Conservation (phyloP, 1,284 basidiomycete species). For the Irpex rosettiformis region DNA sequence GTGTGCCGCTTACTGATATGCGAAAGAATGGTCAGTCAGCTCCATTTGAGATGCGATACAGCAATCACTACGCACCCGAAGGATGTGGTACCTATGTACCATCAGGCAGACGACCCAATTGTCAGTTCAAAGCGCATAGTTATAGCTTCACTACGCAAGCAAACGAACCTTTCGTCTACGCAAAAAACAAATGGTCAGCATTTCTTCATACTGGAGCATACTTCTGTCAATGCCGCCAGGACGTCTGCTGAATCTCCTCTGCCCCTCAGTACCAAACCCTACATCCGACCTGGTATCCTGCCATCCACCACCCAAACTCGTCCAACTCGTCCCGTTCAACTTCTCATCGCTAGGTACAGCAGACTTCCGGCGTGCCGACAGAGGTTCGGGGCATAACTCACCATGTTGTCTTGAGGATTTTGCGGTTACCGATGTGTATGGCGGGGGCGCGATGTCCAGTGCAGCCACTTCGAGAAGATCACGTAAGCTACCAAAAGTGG, state of each 20-base stretch:
- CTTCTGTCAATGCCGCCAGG: conserved; percentile 13
- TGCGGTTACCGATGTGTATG: conserved; percentile 27
- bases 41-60: not conserved
- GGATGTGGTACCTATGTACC: conserved; percentile 78
- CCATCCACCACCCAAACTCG: conserved; percentile 30
- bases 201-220: conserved; percentile 5
- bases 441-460: conserved; percentile 2
- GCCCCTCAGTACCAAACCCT: conserved; percentile 14
- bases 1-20: conserved; percentile 88
- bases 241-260: conserved; percentile 19
- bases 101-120: conserved; percentile 19
- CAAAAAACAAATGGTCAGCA: conserved; percentile 30
- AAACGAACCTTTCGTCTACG: conserved; percentile 74
- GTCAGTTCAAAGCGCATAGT: conserved; percentile 17
- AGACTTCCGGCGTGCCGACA: conserved; percentile 19
- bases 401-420: conserved; percentile 34
- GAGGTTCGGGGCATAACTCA: conserved; percentile 25
- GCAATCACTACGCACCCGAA: conserved; percentile 63
- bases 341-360: conserved; percentile 9
- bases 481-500: conserved; percentile 14
- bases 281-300: conserved; percentile 25
- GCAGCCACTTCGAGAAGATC: conserved; percentile 6
- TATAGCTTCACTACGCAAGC: conserved; percentile 4
- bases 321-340: conserved; percentile 25
- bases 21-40: conserved; percentile 9